phyloP scores from a whole-genome alignment of 2,329 filamentous ascomycete species.

The Macrophomina phaseolina region DNA sequence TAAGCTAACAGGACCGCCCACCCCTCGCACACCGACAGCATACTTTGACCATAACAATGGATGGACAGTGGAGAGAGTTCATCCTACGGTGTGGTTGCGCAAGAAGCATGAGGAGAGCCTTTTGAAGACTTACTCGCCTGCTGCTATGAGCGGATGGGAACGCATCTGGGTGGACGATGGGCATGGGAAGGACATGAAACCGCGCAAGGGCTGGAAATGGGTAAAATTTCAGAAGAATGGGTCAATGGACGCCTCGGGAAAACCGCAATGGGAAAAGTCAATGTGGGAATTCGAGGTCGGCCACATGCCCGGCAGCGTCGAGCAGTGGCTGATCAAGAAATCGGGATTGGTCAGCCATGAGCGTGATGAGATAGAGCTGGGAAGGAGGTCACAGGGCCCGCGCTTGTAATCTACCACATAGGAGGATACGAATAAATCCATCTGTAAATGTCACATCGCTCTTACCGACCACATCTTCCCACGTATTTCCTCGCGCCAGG shows the following conservation, averaged over 20 bases:
- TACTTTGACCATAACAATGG: background rate
- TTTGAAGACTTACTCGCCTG: slow-evolving; percentile 1
- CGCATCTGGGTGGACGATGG: background rate
- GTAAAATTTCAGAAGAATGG: slow-evolving; percentile 3
- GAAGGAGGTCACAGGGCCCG: too few relatives aligned
- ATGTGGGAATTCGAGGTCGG: slow-evolving; percentile 23
- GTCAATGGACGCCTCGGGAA: background rate
- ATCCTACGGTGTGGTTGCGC: background rate
- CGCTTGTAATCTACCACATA: too few relatives aligned
- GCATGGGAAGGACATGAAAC: slow-evolving; percentile 3
- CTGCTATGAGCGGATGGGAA: slow-evolving; percentile 6
- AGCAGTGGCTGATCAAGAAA: slow-evolving; percentile 12
- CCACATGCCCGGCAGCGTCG: slow-evolving; percentile 5
- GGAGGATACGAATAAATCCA: too few relatives aligned
- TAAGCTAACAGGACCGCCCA: background rate
- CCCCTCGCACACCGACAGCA: background rate
- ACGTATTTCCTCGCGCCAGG: too few relatives aligned
- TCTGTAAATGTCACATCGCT: too few relatives aligned
- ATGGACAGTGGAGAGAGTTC: slow-evolving; percentile 12
- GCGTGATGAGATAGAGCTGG: too few relatives aligned
- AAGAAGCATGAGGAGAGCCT: background rate
- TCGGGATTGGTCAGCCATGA: background rate
- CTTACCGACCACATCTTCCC: too few relatives aligned
- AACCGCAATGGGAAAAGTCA: background rate
- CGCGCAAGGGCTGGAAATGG: slow-evolving; percentile 10